Conservation (phyloP, 2,329 filamentous ascomycete species). For the Thielaviopsis euricoi region DNA sequence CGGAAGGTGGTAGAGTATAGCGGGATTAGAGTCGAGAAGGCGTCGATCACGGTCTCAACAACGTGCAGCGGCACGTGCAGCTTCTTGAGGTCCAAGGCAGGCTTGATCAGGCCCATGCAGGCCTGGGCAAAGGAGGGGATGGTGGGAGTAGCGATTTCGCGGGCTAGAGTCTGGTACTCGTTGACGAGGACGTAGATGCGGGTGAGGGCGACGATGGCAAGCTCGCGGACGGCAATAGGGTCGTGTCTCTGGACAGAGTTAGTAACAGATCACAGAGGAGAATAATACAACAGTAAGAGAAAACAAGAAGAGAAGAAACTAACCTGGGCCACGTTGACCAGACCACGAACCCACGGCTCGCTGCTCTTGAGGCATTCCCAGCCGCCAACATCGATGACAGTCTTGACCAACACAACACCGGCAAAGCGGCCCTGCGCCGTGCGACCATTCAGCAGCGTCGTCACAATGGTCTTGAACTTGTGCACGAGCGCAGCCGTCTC, state of each 20-base stretch:
- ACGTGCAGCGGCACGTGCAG: conserved; percentile 28
- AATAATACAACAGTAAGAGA: neutral
- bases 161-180: conserved; percentile 63
- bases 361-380: conserved; percentile 63
- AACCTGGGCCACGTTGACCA: conserved; percentile 60
- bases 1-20: conserved; percentile 72
- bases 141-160: conserved; percentile 76
- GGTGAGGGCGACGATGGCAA: conserved; percentile 61
- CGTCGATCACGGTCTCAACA: conserved; percentile 52
- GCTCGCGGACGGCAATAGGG: conserved; percentile 54
- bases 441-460: conserved; percentile 61
- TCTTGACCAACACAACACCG: conserved; percentile 64
- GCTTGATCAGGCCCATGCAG: conserved; percentile 50
- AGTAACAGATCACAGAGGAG: conserved; percentile 13
- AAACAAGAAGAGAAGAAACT: conserved; percentile 12
- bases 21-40: conserved; percentile 57
- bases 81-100: conserved; percentile 23
- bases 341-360: conserved; percentile 59
- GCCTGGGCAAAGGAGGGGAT: conserved; percentile 58
- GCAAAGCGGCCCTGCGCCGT: conserved; percentile 60
- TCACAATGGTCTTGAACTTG: conserved; percentile 65
- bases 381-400: conserved; percentile 64
- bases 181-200: conserved; percentile 74
- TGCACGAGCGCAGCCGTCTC: conserved; percentile 59
- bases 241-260: conserved; percentile 51